phyloP scores from a whole-genome alignment of 768 basidiomycete species.

The Calocybe gangraenosa region DNA sequence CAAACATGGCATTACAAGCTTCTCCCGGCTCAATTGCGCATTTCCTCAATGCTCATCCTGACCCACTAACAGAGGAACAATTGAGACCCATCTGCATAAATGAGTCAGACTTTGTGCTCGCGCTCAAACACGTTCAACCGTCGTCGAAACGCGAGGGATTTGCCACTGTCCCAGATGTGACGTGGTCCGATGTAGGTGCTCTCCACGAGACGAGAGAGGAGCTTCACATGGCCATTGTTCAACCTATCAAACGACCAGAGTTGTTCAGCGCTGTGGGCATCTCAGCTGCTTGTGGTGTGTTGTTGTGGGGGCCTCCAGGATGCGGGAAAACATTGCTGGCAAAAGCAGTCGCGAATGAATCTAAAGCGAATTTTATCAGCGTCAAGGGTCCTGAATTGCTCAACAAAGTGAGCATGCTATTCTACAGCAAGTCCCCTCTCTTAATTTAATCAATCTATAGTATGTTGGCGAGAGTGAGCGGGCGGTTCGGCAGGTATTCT shows the following conservation, averaged over 20 bases:
- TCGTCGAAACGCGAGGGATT: slow-evolving; percentile 98
- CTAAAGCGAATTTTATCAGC: slow-evolving; percentile 93
- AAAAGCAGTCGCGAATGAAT: slow-evolving; percentile 97
- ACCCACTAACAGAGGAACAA: slow-evolving; percentile 70
- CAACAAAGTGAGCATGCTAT: slow-evolving; percentile 72
- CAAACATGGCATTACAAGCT: slow-evolving; percentile 33
- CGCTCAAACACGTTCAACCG: slow-evolving; percentile 88
- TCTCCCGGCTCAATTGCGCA: slow-evolving; percentile 69
- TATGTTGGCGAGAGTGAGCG: slow-evolving; percentile 98
- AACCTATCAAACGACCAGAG: slow-evolving; percentile 88
- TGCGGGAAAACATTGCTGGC: slow-evolving; percentile 98
- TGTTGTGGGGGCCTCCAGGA: slow-evolving; percentile 98
- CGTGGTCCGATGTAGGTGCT: slow-evolving; percentile 94
- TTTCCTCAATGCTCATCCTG: slow-evolving; percentile 86
- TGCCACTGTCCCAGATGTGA: slow-evolving; percentile 92
- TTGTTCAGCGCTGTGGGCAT: slow-evolving; percentile 88
- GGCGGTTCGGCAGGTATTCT: slow-evolving; percentile 92
- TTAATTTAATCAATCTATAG: slow-evolving; percentile 32
- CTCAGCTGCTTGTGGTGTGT: slow-evolving; percentile 85
- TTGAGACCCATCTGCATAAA: slow-evolving; percentile 82
- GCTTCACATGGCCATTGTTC: slow-evolving; percentile 95
- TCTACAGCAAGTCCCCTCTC: neutral
- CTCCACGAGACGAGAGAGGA: slow-evolving; percentile 84
- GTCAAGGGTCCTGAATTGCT: slow-evolving; percentile 96
- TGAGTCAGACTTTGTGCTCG: slow-evolving; percentile 70